Conservation (phyloP, 352 stramenopile species). For the Pythium brassicae region DNA sequence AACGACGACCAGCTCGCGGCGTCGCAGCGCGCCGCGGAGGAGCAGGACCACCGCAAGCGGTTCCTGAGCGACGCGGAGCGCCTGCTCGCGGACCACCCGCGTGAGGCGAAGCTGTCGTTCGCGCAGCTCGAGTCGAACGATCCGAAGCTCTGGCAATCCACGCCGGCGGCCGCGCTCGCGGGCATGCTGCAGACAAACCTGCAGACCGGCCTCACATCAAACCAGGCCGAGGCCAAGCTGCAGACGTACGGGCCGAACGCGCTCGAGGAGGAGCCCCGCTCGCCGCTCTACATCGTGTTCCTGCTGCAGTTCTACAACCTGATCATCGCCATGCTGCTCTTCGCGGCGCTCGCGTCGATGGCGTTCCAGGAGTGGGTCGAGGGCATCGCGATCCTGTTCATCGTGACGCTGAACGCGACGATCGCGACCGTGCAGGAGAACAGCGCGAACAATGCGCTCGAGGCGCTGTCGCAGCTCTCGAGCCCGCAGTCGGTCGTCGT, state of each 20-base stretch:
- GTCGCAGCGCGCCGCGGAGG: background rate
- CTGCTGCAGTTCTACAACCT: slow-evolving; percentile 80
- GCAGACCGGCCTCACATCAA: slow-evolving; percentile 34
- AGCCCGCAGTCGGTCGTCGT: slow-evolving; percentile 64
- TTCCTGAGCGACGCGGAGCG: slow-evolving; percentile 65
- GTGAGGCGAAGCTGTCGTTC: slow-evolving; percentile 44
- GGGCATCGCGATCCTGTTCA: slow-evolving; percentile 64
- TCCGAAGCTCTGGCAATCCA: slow-evolving; percentile 25
- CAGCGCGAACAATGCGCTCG: slow-evolving; percentile 55
- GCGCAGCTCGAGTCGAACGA: slow-evolving; percentile 47
- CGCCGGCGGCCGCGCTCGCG: slow-evolving; percentile 33
- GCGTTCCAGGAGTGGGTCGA: slow-evolving; percentile 61
- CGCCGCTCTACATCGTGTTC: slow-evolving; percentile 61
- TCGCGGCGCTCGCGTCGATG: slow-evolving; percentile 52
- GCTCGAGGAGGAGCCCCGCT: slow-evolving; percentile 58
- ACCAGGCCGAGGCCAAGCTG: slow-evolving; percentile 38
- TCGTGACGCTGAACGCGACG: slow-evolving; percentile 54
- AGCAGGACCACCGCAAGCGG: slow-evolving; percentile 38
- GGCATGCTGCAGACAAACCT: slow-evolving; percentile 53
- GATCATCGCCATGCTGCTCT: slow-evolving; percentile 63
- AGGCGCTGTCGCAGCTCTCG: slow-evolving; percentile 53
- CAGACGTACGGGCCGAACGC: slow-evolving; percentile 45
- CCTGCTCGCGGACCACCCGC: slow-evolving; percentile 44
- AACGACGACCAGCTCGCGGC: background rate
- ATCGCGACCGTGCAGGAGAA: slow-evolving; percentile 67